Evolutionary conservation across 2,329 filamentous ascomycete genomes (phyloP), one percentile per base, ranked within the genome.

Genomic region (Bipolaris gigantea): DNA sequence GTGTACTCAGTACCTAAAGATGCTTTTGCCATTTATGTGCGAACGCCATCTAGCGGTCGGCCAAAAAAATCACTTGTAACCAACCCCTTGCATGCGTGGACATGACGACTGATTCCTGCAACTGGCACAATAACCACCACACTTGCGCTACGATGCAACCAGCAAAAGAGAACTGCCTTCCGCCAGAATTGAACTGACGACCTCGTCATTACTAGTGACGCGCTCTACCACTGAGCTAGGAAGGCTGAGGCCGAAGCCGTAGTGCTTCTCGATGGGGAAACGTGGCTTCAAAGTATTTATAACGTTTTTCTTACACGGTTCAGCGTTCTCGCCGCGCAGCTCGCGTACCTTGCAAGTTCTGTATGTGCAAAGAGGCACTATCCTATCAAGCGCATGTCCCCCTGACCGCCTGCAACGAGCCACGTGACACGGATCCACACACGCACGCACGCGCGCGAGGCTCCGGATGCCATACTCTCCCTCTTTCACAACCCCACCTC

Each of bases 201-300:
- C 52, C 52, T 54, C 52, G 52, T 54, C 52, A 54, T 53, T 53
- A 54, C 52, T 54, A 30, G 27, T 30, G 27, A 54, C 51, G 51
- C 51, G 51, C 52, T 55, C 52, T 55, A 51, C 52, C 52, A 55
- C 52, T 55, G 52, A 55, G 52, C 52, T 55, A 55, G 42, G 48
- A 51, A 55, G 52, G 52, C 52, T 50, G 19, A 10, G 36, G 10
- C 2, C 30, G 41, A 39, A 34, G 47, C 35, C 38, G 11, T 15
- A 18, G 2, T 32, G 18, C 42, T 40, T 19, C 9, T 35, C 35
- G 27, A 39, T 45, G 46, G 4, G 6, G 15, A 11, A 15, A 10
- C 8, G 7, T 3, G 2, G 27, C 11, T 18, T 43, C 13, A 2
- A 2, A n/a, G n/a, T 3, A 10, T 13, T 33, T 13, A 16, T 11